phyloP scores from a whole-genome alignment of 129 eudicot species.

The Flaveria trinervia region DNA sequence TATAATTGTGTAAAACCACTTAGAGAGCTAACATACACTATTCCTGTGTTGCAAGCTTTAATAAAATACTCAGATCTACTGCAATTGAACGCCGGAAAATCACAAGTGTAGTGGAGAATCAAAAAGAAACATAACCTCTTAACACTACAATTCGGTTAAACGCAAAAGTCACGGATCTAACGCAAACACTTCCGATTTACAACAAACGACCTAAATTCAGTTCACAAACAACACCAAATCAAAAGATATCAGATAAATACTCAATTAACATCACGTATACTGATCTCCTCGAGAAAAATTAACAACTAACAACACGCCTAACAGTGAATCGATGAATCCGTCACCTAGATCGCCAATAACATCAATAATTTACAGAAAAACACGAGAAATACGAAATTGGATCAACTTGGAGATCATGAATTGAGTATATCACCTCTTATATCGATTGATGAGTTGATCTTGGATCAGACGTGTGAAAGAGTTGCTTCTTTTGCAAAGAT shows the following conservation, averaged over 20 bases:
- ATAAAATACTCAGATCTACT: slow-evolving; percentile 20
- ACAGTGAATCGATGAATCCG: slow-evolving; percentile 14
- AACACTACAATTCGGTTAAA: slow-evolving; percentile 1
- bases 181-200: slow-evolving; percentile 22
- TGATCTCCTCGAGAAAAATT: slow-evolving; percentile 10
- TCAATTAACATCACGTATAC: too few species aligned
- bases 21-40: slow-evolving; percentile 2
- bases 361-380: not conserved
- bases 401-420: slow-evolving; percentile 3
- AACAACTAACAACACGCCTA: not conserved
- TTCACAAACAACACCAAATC: slow-evolving; percentile 7
- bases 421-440: slow-evolving; percentile 17
- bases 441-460: slow-evolving; percentile 5
- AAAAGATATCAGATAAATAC: not conserved
- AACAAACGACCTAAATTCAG: slow-evolving; percentile 17
- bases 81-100: not conserved
- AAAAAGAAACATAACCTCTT: not conserved
- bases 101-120: not conserved
- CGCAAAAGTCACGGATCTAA: slow-evolving; percentile 24
- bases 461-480: slow-evolving; percentile 12
- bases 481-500: not conserved
- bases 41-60: not conserved
- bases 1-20: not conserved
- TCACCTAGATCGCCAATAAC: slow-evolving; percentile 15
- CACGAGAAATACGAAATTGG: not conserved